Conservation (phyloP, 2,329 filamentous ascomycete genomes). For the Domatiomyces catenatus region DNA sequence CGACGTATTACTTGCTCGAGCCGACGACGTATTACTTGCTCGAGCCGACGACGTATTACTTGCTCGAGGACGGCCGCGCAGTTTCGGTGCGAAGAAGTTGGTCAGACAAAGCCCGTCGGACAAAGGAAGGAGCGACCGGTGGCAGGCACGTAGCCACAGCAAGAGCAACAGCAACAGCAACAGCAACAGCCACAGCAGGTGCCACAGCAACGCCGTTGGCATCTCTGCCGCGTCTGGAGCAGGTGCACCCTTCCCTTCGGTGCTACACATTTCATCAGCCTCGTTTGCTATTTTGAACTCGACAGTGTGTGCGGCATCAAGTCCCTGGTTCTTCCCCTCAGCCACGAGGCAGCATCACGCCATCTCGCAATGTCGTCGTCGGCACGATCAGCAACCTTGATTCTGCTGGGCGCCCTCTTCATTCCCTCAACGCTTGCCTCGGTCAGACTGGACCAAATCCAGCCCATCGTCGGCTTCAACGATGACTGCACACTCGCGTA, state of each 20-base stretch:
- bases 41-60: no score
- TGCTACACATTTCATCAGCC: not conserved
- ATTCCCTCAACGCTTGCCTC: slow-evolving; percentile 5
- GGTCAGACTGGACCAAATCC: slow-evolving; percentile 9
- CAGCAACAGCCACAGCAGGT: not conserved
- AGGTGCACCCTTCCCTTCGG: not conserved
- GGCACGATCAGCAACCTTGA: not conserved
- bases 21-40: no score
- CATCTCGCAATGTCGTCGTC: not conserved
- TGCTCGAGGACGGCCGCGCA: no score
- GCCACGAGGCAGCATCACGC: not conserved
- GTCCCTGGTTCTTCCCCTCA: not conserved
- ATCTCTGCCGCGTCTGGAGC: not conserved
- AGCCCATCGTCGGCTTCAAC: slow-evolving; percentile 13
- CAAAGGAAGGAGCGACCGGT: not conserved
- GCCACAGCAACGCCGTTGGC: not conserved
- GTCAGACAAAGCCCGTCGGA: not conserved
- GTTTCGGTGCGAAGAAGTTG: no score
- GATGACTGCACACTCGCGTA: slow-evolving; percentile 10
- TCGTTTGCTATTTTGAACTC: not conserved
- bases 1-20: no score
- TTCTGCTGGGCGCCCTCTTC: slow-evolving; percentile 7
- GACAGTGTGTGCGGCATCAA: not conserved
- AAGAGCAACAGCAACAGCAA: not conserved
- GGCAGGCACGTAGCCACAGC: not conserved